phyloP scores from a whole-genome alignment of 2,329 filamentous ascomycete species.

The Paraphaeosphaeria minitans region DNA sequence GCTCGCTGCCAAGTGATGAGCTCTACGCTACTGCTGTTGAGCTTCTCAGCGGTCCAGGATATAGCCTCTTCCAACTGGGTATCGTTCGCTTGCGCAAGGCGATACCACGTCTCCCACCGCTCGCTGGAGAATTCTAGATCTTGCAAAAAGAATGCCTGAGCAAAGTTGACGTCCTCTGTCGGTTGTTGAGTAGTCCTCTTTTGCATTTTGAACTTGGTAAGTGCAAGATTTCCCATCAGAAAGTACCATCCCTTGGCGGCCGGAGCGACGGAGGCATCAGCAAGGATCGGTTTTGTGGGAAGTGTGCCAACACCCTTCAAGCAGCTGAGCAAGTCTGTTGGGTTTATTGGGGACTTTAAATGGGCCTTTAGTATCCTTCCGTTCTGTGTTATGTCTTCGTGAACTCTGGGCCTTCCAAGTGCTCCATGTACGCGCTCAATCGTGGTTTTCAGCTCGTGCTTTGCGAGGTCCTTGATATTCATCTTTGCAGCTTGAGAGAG shows the following conservation, averaged over 20 bases:
- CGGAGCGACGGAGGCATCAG: constrained; percentile 67
- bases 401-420: constrained; percentile 76
- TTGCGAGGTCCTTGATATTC: constrained; percentile 87
- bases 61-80: constrained; percentile 86
- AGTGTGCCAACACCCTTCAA: constrained; percentile 72
- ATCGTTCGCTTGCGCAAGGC: constrained; percentile 84
- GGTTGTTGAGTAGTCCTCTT: constrained; percentile 78
- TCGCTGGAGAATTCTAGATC: constrained; percentile 82
- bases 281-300: constrained; percentile 54
- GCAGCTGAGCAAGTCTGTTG: constrained; percentile 78
- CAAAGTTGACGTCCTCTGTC: constrained; percentile 82
- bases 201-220: constrained; percentile 83
- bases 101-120: constrained; percentile 90
- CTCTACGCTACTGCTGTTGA: constrained; percentile 80
- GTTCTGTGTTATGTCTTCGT: constrained; percentile 84
- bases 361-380: constrained; percentile 80
- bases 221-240: constrained; percentile 82
- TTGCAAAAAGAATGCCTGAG: constrained; percentile 77
- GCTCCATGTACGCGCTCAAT: constrained; percentile 93
- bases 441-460: constrained; percentile 85
- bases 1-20: constrained; percentile 76
- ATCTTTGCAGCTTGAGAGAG: constrained; percentile 80
- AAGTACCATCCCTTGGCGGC: constrained; percentile 92
- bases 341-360: constrained; percentile 82
- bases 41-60: constrained; percentile 87